Conservation (phyloP, 345 rosid species). For the Trapa bicornis region DNA sequence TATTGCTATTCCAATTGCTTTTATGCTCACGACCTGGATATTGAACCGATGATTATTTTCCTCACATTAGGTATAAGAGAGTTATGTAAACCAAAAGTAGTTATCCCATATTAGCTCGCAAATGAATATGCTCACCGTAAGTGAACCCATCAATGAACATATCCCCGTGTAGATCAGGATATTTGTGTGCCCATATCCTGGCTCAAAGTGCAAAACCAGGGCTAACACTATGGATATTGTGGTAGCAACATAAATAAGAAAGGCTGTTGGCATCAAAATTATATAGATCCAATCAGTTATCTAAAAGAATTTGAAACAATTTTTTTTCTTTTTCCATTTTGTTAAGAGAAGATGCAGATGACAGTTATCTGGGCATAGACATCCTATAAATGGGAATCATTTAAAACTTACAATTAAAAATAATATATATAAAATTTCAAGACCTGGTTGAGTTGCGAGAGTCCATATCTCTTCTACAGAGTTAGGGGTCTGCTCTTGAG, state of each 20-base stretch:
- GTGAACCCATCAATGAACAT: slow-evolving; percentile 77
- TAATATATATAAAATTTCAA: neutral
- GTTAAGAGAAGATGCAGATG: neutral
- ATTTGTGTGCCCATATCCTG: slow-evolving; percentile 72
- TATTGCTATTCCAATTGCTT: slow-evolving; percentile 88
- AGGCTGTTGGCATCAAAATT: slow-evolving; percentile 39
- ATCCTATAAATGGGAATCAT: neutral
- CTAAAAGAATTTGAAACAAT: neutral
- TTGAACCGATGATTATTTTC: neutral
- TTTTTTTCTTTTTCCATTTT: neutral
- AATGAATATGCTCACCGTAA: slow-evolving; percentile 38
- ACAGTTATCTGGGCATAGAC: neutral
- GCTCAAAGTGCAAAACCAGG: slow-evolving; percentile 76
- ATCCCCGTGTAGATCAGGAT: slow-evolving; percentile 74
- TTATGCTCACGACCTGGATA: slow-evolving; percentile 79
- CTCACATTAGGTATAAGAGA: neutral
- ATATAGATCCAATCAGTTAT: slow-evolving; percentile 5
- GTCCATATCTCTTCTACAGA: slow-evolving; percentile 77
- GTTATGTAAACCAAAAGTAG: neutral
- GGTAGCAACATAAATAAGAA: slow-evolving; percentile 57
- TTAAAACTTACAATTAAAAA: neutral
- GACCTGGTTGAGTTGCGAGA: slow-evolving; percentile 80
- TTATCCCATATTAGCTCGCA: neutral
- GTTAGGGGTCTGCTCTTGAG: slow-evolving; percentile 67
- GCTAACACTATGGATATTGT: slow-evolving; percentile 56